These are phyloP conservation scores for Botrytis tulipae DNA, from an alignment of 2,329 filamentous ascomycete species.

Conservation along the genomic window DNA sequence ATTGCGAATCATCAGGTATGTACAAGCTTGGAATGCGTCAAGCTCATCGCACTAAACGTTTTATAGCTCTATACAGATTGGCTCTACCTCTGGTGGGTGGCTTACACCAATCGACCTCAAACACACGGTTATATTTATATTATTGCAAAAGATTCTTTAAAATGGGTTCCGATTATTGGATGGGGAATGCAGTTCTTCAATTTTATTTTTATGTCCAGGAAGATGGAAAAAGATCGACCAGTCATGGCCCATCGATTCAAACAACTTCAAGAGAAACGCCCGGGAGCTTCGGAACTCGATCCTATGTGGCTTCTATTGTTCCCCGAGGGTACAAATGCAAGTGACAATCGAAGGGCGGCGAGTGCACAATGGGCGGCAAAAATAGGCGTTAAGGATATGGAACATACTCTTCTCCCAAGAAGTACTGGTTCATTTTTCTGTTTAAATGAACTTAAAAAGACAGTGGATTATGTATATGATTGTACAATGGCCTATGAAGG, in stretches of 20 bases:
- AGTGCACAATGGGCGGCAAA: slow-evolving; percentile 77
- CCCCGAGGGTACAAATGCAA: slow-evolving; percentile 83
- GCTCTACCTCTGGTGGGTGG: slow-evolving; percentile 91
- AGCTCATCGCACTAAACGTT: slow-evolving; percentile 27
- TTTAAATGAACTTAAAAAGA: slow-evolving; percentile 69
- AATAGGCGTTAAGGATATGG: slow-evolving; percentile 66
- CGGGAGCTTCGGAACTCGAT: slow-evolving; percentile 58
- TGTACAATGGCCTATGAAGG: slow-evolving; percentile 96
- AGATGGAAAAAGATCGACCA: slow-evolving; percentile 77
- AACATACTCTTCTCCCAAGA: slow-evolving; percentile 73
- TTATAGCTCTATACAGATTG: slow-evolving; percentile 79
- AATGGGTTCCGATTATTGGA: slow-evolving; percentile 75
- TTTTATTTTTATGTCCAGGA: slow-evolving; percentile 89
- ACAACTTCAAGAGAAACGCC: slow-evolving; percentile 61
- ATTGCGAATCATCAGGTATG: slow-evolving; percentile 81
- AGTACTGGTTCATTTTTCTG: slow-evolving; percentile 81
- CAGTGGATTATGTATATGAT: slow-evolving; percentile 82
- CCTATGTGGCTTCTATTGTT: slow-evolving; percentile 92
- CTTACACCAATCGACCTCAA: slow-evolving; percentile 71
- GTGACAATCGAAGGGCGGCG: slow-evolving; percentile 64
- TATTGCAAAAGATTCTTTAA: slow-evolving; percentile 84
- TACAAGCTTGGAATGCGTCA: background rate
- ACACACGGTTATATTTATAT: slow-evolving; percentile 89
- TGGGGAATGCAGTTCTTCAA: slow-evolving; percentile 82
- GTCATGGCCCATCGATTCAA: slow-evolving; percentile 71